Conservation (phyloP, 1,284 basidiomycete species). For the Ganoderma sinense region DNA sequence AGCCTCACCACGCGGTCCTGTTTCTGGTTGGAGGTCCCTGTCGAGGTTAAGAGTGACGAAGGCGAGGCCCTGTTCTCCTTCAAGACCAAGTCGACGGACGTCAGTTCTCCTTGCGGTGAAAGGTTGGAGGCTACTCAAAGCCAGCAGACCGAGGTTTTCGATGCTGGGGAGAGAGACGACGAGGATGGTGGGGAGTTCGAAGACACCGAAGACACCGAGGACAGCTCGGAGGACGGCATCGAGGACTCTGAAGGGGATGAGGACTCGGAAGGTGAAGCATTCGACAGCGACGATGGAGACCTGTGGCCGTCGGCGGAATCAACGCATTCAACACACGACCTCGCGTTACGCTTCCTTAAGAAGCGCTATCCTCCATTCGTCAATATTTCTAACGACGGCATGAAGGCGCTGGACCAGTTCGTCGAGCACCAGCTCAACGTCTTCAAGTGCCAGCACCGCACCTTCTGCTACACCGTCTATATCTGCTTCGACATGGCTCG, state of each 20-base stretch:
- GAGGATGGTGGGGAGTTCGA: not conserved
- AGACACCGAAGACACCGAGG: not conserved
- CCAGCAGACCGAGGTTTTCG: too few relatives aligned
- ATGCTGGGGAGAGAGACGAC: not conserved
- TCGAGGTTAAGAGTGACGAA: not conserved
- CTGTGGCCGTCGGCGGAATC: not conserved
- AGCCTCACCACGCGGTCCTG: not conserved
- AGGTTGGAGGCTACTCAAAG: not conserved
- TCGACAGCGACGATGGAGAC: not conserved
- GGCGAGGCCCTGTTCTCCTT: not conserved
- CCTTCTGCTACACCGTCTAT: not conserved
- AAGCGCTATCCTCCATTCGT: not conserved
- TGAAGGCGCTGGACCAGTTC: not conserved
- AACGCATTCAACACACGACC: not conserved
- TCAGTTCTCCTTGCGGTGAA: too few relatives aligned
- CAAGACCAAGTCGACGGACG: not conserved
- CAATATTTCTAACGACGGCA: not conserved
- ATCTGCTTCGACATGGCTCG: slow-evolving; percentile 1
- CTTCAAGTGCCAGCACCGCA: slow-evolving; percentile 11
- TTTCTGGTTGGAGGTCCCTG: not conserved
- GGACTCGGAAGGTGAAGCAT: not conserved
- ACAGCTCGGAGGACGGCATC: not conserved
- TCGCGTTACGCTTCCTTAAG: not conserved
- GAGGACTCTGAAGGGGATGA: not conserved
- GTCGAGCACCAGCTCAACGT: not conserved